A percentile compares a stretch with the other conserved stretches of the same genome.
These are phyloP conservation scores for Pyrenophora teres DNA, from an alignment of 2,329 filamentous ascomycete genomes.

Conservation along the genomic window DNA sequence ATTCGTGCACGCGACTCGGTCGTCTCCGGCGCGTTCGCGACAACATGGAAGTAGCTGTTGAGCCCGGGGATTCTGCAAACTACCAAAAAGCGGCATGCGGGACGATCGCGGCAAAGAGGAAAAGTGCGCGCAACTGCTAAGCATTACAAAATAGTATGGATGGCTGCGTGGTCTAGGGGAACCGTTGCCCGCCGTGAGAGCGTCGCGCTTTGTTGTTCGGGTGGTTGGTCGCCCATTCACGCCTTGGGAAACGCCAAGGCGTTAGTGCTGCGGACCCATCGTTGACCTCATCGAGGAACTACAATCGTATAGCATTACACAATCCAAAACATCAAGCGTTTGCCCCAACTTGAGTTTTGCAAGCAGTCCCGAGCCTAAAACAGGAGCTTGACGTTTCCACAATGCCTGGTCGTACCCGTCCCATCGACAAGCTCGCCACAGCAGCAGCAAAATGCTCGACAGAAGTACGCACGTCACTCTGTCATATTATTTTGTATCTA, in stretches of 20 bases:
- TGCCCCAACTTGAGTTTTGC: neutral
- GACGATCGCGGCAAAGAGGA: conserved; percentile 6
- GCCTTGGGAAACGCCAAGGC: conserved; percentile 20
- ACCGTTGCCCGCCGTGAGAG: conserved; percentile 12
- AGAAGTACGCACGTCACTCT: conserved; percentile 56
- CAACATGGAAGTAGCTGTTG: conserved; percentile 42
- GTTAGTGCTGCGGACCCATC: conserved; percentile 13
- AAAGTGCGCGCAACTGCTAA: conserved; percentile 19
- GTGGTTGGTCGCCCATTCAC: conserved; percentile 28
- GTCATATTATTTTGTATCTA: neutral
- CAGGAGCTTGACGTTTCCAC: neutral
- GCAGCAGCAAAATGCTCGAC: conserved; percentile 68
- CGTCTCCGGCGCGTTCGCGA: conserved; percentile 47
- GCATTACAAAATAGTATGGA: conserved; percentile 30
- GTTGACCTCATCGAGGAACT: conserved; percentile 18
- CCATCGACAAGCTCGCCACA: conserved; percentile 71
- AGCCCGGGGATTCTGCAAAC: conserved; percentile 6
- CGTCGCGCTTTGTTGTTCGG: conserved; percentile 39
- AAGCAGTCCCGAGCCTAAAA: neutral
- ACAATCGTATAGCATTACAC: neutral
- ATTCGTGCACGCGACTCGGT: conserved; percentile 48
- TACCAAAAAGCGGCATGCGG: conserved; percentile 9
- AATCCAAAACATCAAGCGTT: neutral
- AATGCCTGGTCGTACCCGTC: conserved; percentile 56
- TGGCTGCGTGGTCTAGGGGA: conserved; percentile 14